Base-by-base conservation (phyloP, 345 rosid species). In the Linum lewisii region DNA sequence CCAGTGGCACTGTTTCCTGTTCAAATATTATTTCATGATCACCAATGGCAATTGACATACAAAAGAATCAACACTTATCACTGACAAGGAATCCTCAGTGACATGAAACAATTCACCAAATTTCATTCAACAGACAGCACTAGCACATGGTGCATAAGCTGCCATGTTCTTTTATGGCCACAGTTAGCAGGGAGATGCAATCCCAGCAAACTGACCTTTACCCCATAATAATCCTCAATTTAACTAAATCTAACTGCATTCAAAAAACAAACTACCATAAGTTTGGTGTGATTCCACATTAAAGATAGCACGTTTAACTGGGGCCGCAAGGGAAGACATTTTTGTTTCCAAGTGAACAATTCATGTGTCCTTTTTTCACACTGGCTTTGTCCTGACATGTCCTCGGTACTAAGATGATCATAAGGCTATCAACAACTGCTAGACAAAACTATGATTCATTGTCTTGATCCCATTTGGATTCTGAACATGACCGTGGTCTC, bases 1-100 rank as follows among this genome's bases (percentile, higher is more conserved):
- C 94, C 95, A 66, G 86, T 92, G 36, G 71, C 76, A 71, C 72
- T 78, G 54, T 66, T 68, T 72, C 82, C 97, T 93, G 63, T 64
- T 68, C 50, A 59, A 51, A 75, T 38, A 34, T 69, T 13, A 61
- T 62, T 25, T 36, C 54, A 69, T 21, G 36, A 51, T 22, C 47
- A 60, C 19, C 62, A 59, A 52, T 26, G 24, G 62, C 50, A 18
- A 47, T 22, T 15, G 15, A 11, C 44, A 10, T 6, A 13, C 57
- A 42, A 10, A 18, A 53, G 29, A 8, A 52, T 45, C 6, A 22
- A 21, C 44, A 7, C n/a, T 55, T 50, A 32, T 29, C 56, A 52
- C 58, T 19, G 13, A 14, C 15, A 62, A 24, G 25, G 56, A 26
- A 54, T 2, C 54, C 37, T 4, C 5, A 26, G 18, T 19, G 54